Evolutionary conservation across 2,329 filamentous ascomycete genomes (phyloP), one percentile per base, ranked within the genome.

Genomic region (Huntiella decipiens): DNA sequence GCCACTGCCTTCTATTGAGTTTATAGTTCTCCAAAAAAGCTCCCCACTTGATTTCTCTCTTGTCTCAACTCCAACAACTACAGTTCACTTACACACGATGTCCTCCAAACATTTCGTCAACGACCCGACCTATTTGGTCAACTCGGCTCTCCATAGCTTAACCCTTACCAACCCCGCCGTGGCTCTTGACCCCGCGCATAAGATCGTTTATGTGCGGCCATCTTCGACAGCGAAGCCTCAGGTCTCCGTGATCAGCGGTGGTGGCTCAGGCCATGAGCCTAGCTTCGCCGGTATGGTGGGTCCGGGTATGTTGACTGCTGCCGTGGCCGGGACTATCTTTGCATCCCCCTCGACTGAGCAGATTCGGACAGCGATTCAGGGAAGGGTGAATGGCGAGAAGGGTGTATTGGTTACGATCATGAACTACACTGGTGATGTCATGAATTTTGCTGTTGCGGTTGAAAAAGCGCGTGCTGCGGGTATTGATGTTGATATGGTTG

Each of bases 401-500:
- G 88, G 87, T 17, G 81, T 94, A 1, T 61, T 95, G 36, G 81
- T 94, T n/a, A 79, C 87, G 4, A 82, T 93, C 28, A 94, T 93
- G 83, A 95, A 95, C 61, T 93, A 93, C 61, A 93, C 85, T 1
- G 82, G 82, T 34, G 82, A 87, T 59, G 74, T 94, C 45, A 70
- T 95, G 53, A 92, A 94, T 63, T 95, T 95, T 58, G 87, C 86
- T 46, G 80, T 95, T 72, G 87, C 80, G 1, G 83, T 91, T 6
- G 88, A 95, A 61, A 94, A 94, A 65, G 86, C 86, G 12, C 79
- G 81, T 49, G 85, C 85, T 1, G 74, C 76, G 0, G 87, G 85
- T 0, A 62, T 85, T 17, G 64, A 76, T 13, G 82, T 83, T 0
- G 82, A 93, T 58, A 93, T 95, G 80, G 77, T 93, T 7, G 81